Percentiles rank a stretch among this genome's conserved stretches.
Evolutionary conservation across 495 filamentous ascomycete genomes (phyloP).

Genomic region (Hypoxylon trugodes): DNA sequence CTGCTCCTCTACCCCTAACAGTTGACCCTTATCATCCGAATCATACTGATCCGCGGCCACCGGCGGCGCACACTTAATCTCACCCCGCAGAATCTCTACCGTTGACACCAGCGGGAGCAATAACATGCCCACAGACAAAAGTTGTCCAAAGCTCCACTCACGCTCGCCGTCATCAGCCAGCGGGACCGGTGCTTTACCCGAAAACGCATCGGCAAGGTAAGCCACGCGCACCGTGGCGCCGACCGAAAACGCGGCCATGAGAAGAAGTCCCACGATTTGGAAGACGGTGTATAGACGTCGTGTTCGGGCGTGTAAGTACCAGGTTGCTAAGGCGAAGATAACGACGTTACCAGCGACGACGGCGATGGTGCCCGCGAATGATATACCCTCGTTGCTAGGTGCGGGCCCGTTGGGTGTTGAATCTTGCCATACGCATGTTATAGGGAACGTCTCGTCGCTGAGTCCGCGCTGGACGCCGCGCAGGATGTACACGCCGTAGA

Average conservation of each 20-base stretch:
- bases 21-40: constrained; percentile 25
- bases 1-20: constrained; percentile 28
- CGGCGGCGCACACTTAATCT: constrained; percentile 55
- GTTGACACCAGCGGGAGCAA: constrained; percentile 61
- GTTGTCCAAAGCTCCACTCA: constrained; percentile 66
- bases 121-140: constrained; percentile 62
- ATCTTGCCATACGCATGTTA: constrained; percentile 61
- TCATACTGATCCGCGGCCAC: constrained; percentile 39
- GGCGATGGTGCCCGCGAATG: constrained; percentile 60
- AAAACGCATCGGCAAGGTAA: constrained; percentile 62
- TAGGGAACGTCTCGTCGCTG: constrained; percentile 55
- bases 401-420: constrained; percentile 9
- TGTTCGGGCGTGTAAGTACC: constrained; percentile 61
- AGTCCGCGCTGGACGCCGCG: constrained; percentile 56
- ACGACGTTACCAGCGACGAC: constrained; percentile 59
- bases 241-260: constrained; percentile 59
- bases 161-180: constrained; percentile 60
- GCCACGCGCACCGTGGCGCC: constrained; percentile 60
- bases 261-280: constrained; percentile 55
- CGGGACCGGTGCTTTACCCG: constrained; percentile 46
- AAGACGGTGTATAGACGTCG: constrained; percentile 56
- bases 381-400: constrained; percentile 46
- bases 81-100: constrained; percentile 64
- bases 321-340: constrained; percentile 60
- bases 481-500: constrained; percentile 61